Percentiles rank a stretch among this genome's conserved stretches.
Evolutionary conservation across 768 basidiomycete genomes (phyloP).

Genomic region (Naganishia friedmannii): DNA sequence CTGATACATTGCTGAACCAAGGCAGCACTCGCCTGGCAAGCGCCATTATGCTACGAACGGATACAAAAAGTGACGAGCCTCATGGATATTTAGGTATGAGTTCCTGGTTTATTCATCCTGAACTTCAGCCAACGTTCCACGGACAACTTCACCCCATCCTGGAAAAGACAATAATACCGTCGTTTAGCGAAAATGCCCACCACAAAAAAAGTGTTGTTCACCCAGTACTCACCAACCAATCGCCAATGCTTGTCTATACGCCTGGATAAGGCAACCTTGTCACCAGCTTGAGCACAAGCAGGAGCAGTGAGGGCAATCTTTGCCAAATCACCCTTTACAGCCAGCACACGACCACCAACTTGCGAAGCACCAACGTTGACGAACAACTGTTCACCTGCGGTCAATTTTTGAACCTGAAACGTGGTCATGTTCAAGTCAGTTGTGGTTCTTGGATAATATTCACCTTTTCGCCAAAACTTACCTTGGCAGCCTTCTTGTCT

Average conservation of each 20-base stretch:
- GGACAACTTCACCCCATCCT: constrained; percentile 40
- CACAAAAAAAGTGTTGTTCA: constrained; percentile 32
- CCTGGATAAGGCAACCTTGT: constrained; percentile 92
- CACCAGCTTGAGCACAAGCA: constrained; percentile 91
- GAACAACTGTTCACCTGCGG: constrained; percentile 84
- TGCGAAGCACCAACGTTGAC: constrained; percentile 99
- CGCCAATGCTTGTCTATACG: constrained; percentile 99
- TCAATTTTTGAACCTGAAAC: constrained; percentile 63
- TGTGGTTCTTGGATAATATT: constrained; percentile 53
- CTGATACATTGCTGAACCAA: constrained; percentile 18
- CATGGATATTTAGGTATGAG: background rate
- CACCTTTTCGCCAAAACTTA: constrained; percentile 23
- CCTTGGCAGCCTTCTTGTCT: constrained; percentile 96
- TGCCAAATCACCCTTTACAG: constrained; percentile 89
- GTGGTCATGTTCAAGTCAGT: background rate
- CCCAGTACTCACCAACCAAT: constrained; percentile 73
- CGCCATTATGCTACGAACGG: constrained; percentile 7
- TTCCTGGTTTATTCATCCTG: constrained; percentile 37
- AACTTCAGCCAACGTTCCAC: constrained; percentile 49
- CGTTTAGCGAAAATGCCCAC: background rate
- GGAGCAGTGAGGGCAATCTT: constrained; percentile 73
- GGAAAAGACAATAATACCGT: background rate
- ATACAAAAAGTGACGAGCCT: constrained; percentile 15
- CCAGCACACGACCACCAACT: constrained; percentile 89
- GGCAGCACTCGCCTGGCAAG: constrained; percentile 7